Evolutionary conservation across 345 rosid genomes (phyloP).

Genomic region (Hypericum perforatum): DNA sequence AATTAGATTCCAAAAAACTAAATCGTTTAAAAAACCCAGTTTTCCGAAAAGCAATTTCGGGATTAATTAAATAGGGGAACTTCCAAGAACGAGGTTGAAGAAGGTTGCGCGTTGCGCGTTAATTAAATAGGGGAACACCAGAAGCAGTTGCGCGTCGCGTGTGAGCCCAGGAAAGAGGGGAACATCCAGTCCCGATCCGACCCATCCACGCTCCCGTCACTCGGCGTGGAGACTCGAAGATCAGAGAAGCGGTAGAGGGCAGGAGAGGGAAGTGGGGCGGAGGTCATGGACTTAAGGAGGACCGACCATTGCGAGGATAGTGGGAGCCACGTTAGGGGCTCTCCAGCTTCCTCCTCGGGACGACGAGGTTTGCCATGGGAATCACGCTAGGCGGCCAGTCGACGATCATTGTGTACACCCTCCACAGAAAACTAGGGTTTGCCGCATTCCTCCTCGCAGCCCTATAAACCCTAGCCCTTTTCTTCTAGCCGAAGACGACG

Average conservation of each 20-base stretch:
- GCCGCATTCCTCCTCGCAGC: constrained; percentile 48
- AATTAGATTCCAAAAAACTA: no score
- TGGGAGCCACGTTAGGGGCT: no score
- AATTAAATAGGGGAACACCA: no score
- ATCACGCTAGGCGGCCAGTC: constrained; percentile 61
- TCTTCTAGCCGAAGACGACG: constrained; percentile 80
- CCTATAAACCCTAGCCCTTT: constrained; percentile 65
- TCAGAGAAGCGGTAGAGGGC: constrained; percentile 11
- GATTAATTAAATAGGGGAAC: no score
- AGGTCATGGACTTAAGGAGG: constrained; percentile 37
- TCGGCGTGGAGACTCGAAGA: constrained; percentile 26
- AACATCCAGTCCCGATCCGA: constrained; percentile 52
- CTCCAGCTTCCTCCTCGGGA: constrained; percentile 45
- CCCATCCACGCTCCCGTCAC: no score
- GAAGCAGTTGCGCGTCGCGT: constrained; percentile 35
- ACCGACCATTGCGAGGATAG: constrained; percentile 33
- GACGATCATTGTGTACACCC: constrained; percentile 50
- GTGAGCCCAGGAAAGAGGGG: constrained; percentile 51
- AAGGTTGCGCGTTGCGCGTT: no score
- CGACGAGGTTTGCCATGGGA: constrained; percentile 65
- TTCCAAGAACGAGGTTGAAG: no score
- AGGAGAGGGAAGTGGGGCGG: constrained; percentile 16
- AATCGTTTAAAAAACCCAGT: no score
- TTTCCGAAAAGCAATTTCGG: no score
- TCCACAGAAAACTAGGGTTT: constrained; percentile 75